Conservation (phyloP, 805 yeast species). For the Wickerhamiella musiphila region DNA sequence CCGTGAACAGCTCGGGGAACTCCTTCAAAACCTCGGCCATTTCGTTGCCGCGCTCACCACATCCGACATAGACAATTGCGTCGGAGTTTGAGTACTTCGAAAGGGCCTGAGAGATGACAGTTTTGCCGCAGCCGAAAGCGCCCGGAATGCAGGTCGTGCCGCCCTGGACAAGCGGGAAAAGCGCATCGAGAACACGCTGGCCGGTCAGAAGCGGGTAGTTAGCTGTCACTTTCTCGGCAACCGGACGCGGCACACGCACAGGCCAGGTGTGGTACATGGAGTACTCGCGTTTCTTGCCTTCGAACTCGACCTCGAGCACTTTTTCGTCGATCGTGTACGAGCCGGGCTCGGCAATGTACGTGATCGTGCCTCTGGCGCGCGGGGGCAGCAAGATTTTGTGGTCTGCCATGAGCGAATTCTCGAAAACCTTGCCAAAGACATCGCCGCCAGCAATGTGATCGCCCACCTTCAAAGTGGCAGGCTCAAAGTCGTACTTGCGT, state of each 20-base stretch:
- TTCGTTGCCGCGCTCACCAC: slow-evolving; percentile 97
- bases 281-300: slow-evolving; percentile 63
- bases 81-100: slow-evolving; percentile 97
- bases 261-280: slow-evolving; percentile 99
- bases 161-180: slow-evolving; percentile 99
- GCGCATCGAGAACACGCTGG: slow-evolving; percentile 94
- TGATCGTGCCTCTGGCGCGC: slow-evolving; percentile 94
- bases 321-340: slow-evolving; percentile 82
- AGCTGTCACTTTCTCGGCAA: slow-evolving; percentile 82
- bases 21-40: slow-evolving; percentile 99
- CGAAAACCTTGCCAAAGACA: slow-evolving; percentile 82
- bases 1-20: slow-evolving; percentile 93
- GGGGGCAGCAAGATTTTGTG: slow-evolving; percentile 95
- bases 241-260: slow-evolving; percentile 98
- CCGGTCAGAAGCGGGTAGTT: slow-evolving; percentile 94
- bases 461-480: slow-evolving; percentile 58
- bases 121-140: slow-evolving; percentile 98
- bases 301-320: slow-evolving; percentile 84
- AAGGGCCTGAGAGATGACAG: slow-evolving; percentile 93
- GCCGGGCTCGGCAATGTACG: slow-evolving; percentile 77
- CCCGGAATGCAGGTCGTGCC: slow-evolving; percentile 99
- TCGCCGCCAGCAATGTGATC: slow-evolving; percentile 98
- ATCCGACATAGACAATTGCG: slow-evolving; percentile 83
- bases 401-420: slow-evolving; percentile 80
- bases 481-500: slow-evolving; percentile 70